Percentiles rank a stretch among this genome's conserved stretches.
Conservation (phyloP, 2,329 filamentous ascomycete species). For the Nothophoma quercina region DNA sequence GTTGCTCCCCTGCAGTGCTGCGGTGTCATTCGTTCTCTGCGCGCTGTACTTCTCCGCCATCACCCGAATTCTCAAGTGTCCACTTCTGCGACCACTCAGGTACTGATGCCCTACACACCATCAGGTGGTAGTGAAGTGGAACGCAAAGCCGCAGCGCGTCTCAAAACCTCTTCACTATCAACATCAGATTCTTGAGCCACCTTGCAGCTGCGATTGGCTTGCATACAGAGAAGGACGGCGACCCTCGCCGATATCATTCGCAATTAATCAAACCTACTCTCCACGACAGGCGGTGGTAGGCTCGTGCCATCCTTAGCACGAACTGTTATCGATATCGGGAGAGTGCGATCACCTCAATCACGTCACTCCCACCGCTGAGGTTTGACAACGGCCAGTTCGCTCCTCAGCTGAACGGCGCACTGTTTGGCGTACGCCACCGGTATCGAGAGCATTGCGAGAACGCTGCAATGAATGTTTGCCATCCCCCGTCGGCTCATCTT, state of each 20-base stretch:
- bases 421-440: background rate
- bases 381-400: constrained; percentile 17
- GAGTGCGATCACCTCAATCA: constrained; percentile 17
- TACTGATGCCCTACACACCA: constrained; percentile 11
- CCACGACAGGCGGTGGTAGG: constrained; percentile 8
- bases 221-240: background rate
- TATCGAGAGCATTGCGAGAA: background rate
- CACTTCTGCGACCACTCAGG: constrained; percentile 8
- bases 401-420: constrained; percentile 13
- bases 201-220: constrained; percentile 12
- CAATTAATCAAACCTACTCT: constrained; percentile 14
- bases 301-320: constrained; percentile 1
- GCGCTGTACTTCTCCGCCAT: constrained; percentile 7
- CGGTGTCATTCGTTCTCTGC: constrained; percentile 14
- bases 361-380: constrained; percentile 16
- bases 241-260: constrained; percentile 12
- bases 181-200: constrained; percentile 2
- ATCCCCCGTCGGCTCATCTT: background rate
- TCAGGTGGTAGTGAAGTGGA: background rate
- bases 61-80: constrained; percentile 9
- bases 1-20: constrained; percentile 8
- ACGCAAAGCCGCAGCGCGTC: constrained; percentile 8
- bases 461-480: background rate
- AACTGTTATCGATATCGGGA: constrained; percentile 17
- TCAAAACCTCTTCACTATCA: constrained; percentile 3